Conservation (phyloP, 139 green algal genomes). For the Tetradesmus obliquus region DNA sequence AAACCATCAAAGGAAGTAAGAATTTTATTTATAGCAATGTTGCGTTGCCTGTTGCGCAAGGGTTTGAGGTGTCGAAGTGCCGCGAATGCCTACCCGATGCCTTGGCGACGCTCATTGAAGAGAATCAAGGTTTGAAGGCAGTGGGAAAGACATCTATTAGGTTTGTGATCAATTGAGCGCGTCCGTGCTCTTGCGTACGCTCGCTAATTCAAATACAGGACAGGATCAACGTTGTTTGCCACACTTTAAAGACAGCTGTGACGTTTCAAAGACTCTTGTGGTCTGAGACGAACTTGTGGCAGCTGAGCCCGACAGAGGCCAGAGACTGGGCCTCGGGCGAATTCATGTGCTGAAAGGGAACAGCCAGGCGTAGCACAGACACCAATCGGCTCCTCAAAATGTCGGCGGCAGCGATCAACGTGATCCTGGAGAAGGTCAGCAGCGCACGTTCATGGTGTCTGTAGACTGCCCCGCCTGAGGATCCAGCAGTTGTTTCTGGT, state of each 20-base stretch:
- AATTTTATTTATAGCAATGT: background rate
- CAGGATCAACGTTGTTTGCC: background rate
- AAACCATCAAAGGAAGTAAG: background rate
- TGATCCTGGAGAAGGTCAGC: slow-evolving; percentile 56
- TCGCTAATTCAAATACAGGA: background rate
- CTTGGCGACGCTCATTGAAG: background rate
- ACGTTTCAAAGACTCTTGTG: background rate
- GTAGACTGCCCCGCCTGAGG: background rate
- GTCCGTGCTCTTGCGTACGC: background rate
- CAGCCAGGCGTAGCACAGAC: background rate
- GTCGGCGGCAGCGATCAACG: slow-evolving; percentile 47
- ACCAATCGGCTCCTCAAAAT: slow-evolving; percentile 18
- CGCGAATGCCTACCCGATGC: background rate
- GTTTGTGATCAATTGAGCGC: background rate
- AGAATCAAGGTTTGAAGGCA: background rate
- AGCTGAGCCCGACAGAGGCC: background rate
- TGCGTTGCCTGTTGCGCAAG: background rate
- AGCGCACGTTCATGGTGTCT: background rate
- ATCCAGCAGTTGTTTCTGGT: slow-evolving; percentile 6
- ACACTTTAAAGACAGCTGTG: background rate
- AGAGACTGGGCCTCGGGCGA: background rate
- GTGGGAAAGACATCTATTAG: background rate
- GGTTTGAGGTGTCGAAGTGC: background rate
- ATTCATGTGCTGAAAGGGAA: background rate
- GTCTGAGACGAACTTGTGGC: background rate